These are phyloP conservation scores for Candida sphagnicola DNA, from an alignment of 805 yeast species.

Conservation along the genomic window DNA sequence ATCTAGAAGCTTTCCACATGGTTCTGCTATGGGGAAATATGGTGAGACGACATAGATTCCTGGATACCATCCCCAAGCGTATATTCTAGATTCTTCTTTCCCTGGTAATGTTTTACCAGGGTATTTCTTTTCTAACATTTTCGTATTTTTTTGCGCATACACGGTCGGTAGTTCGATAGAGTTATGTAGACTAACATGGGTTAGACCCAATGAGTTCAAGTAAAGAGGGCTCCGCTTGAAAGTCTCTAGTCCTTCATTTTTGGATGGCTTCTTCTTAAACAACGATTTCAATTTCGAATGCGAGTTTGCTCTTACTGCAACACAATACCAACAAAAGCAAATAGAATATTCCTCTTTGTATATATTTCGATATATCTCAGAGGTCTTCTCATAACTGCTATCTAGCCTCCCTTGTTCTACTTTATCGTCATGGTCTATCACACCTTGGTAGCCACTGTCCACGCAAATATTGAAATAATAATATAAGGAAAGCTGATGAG, in stretches of 20 bases:
- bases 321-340: slow-evolving; percentile 19
- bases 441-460: not conserved
- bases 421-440: slow-evolving; percentile 22
- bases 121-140: slow-evolving; percentile 4
- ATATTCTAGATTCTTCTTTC: slow-evolving; percentile 1
- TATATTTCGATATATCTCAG: slow-evolving; percentile 11
- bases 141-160: slow-evolving; percentile 3
- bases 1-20: no score
- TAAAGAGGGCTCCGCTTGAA: slow-evolving; percentile 5
- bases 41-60: slow-evolving; percentile 7
- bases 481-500: slow-evolving; percentile 7
- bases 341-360: slow-evolving; percentile 14
- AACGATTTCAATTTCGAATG: slow-evolving; percentile 5
- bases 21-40: slow-evolving; percentile 6
- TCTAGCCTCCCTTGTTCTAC: slow-evolving; percentile 17
- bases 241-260: not conserved
- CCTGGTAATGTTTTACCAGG: slow-evolving; percentile 5
- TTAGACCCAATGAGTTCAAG: slow-evolving; percentile 7
- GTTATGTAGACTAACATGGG: slow-evolving; percentile 14
- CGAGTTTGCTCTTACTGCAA: slow-evolving; percentile 4
- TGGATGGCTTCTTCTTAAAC: slow-evolving; percentile 3
- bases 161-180: slow-evolving; percentile 8
- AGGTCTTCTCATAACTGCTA: slow-evolving; percentile 13
- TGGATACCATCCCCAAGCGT: slow-evolving; percentile 1
- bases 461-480: slow-evolving; percentile 5